Percentiles rank a stretch among this genome's conserved stretches.
phyloP scores from a whole-genome alignment of 2,329 filamentous ascomycete genomes.

The Trichoderma afroharzianum region DNA sequence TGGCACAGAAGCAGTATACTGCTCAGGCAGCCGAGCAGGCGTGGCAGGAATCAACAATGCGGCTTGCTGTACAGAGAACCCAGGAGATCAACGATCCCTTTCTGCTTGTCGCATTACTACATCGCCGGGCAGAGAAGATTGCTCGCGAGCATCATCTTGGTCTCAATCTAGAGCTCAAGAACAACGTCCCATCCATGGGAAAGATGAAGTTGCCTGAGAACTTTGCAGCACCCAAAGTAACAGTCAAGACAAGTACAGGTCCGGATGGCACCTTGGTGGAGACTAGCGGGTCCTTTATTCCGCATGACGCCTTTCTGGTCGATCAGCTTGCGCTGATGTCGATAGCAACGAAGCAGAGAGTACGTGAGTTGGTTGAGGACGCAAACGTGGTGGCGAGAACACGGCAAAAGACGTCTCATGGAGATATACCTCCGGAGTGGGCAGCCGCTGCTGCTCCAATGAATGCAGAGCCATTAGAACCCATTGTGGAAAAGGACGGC shows the following conservation, averaged over 20 bases:
- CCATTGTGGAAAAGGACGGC: constrained; percentile 23
- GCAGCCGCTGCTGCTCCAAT: constrained; percentile 61
- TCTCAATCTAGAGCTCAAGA: constrained; percentile 55
- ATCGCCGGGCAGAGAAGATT: constrained; percentile 55
- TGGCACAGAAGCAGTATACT: constrained; percentile 60
- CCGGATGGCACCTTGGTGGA: constrained; percentile 61
- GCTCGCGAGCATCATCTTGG: constrained; percentile 55
- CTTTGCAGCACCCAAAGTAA: constrained; percentile 50
- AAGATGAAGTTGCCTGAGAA: constrained; percentile 49
- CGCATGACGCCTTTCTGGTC: constrained; percentile 70
- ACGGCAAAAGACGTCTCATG: constrained; percentile 75
- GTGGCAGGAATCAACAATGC: constrained; percentile 63
- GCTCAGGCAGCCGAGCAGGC: constrained; percentile 63
- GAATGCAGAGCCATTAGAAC: constrained; percentile 38
- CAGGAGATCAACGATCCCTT: constrained; percentile 74
- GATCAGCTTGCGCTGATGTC: constrained; percentile 82
- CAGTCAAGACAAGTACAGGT: constrained; percentile 51
- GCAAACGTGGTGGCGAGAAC: constrained; percentile 66
- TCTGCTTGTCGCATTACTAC: constrained; percentile 59
- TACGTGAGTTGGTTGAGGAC: constrained; percentile 75
- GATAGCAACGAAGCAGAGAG: constrained; percentile 74
- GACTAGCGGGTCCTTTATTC: constrained; percentile 65
- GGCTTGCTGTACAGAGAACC: constrained; percentile 56
- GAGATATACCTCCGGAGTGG: constrained; percentile 74
- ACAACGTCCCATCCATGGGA: constrained; percentile 40